These are phyloP conservation scores for Lactifluus rugatus DNA, from an alignment of 768 basidiomycete genomes.

Conservation along the genomic window DNA sequence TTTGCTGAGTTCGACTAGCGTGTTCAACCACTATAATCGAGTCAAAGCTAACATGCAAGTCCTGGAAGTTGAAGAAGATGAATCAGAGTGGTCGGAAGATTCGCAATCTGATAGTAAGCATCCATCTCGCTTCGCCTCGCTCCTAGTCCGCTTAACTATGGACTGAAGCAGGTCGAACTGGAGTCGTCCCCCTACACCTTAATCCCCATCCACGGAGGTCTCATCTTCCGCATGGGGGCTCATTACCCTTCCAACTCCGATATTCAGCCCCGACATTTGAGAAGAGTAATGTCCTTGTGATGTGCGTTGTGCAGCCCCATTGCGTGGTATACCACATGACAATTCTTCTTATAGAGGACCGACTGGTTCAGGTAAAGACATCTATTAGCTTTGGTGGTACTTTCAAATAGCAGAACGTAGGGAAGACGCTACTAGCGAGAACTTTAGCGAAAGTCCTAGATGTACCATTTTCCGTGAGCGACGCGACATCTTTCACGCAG, in stretches of 20 bases:
- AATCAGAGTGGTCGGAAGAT: constrained; percentile 24
- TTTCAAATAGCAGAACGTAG: constrained; percentile 28
- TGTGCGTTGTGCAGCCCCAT: constrained; percentile 42
- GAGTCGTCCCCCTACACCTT: constrained; percentile 44
- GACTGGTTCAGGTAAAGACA: constrained; percentile 63
- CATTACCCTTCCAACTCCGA: constrained; percentile 31
- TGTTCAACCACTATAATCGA: constrained; percentile 93
- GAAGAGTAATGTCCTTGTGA: constrained; percentile 91
- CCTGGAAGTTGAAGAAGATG: constrained; percentile 31
- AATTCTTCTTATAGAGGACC: constrained; percentile 46
- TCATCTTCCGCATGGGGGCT: constrained; percentile 1
- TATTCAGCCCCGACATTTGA: constrained; percentile 58
- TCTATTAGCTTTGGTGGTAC: background rate
- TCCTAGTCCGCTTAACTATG: background rate
- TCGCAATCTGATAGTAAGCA: constrained; percentile 26
- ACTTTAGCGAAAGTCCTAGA: constrained; percentile 87
- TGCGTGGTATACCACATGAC: background rate
- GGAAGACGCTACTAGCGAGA: constrained; percentile 84
- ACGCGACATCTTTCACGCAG: constrained; percentile 92
- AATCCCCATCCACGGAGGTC: constrained; percentile 43
- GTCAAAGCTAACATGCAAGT: constrained; percentile 60
- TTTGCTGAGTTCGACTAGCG: constrained; percentile 35
- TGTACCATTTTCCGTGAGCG: constrained; percentile 89
- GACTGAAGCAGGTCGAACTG: constrained; percentile 22
- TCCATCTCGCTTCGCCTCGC: background rate